Evolutionary conservation across 129 eudicot genomes (phyloP).

Genomic region (Artemisia argyi): DNA sequence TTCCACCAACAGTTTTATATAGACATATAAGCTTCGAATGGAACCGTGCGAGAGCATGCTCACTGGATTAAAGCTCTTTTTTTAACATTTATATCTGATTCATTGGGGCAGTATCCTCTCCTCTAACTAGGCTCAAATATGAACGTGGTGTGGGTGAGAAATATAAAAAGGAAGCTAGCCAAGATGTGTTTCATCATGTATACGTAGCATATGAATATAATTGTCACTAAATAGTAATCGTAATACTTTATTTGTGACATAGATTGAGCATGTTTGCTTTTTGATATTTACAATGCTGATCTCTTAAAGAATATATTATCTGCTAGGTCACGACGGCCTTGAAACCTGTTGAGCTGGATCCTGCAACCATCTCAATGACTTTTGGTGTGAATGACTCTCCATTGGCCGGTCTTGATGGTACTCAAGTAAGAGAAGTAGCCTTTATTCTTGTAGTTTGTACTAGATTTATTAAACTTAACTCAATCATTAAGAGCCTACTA

Average conservation of each 20-base stretch:
- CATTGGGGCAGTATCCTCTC: background rate
- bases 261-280: conserved; percentile 9
- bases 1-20: background rate
- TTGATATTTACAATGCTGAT: background rate
- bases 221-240: background rate
- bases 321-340: conserved; percentile 74
- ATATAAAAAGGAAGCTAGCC: background rate
- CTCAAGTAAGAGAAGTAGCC: conserved; percentile 57
- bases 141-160: background rate
- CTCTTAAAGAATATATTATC: conserved; percentile 6
- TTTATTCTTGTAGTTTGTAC: conserved; percentile 7
- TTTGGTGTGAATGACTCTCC: conserved; percentile 99
- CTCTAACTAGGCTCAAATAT: background rate
- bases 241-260: background rate
- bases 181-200: background rate
- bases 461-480: background rate
- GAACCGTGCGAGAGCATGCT: background rate
- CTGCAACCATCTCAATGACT: conserved; percentile 98
- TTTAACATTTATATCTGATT: background rate
- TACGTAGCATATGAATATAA: background rate
- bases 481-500: background rate
- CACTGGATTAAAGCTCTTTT: background rate
- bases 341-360: conserved; percentile 92
- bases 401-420: conserved; percentile 93
- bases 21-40: no score